Percentiles rank a stretch among this genome's conserved stretches.
These are phyloP conservation scores for Penicillium freii DNA, from an alignment of 2,329 filamentous ascomycete species.

Conservation along the genomic window DNA sequence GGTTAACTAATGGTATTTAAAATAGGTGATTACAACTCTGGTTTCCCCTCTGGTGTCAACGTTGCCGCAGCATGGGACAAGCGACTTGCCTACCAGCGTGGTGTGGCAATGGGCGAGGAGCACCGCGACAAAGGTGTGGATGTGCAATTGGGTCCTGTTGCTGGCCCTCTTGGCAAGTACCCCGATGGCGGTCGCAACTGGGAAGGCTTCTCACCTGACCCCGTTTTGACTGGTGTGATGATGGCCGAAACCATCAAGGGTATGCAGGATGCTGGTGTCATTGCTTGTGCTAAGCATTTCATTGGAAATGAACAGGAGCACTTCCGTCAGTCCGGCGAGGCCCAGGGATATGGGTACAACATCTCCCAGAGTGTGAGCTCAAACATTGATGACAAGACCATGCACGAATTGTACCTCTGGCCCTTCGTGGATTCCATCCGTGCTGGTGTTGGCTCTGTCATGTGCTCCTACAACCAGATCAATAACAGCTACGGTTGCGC, in stretches of 20 bases:
- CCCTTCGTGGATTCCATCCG: conserved; percentile 68
- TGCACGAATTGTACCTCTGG: conserved; percentile 65
- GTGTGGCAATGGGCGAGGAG: conserved; percentile 71
- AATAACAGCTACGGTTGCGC: conserved; percentile 68
- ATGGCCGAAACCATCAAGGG: conserved; percentile 73
- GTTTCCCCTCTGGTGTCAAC: conserved; percentile 75
- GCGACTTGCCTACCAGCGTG: conserved; percentile 65
- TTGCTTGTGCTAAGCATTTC: conserved; percentile 79
- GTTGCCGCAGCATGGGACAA: conserved; percentile 82
- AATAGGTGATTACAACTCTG: conserved; percentile 72
- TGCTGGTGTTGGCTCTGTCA: conserved; percentile 63
- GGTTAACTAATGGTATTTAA: neutral
- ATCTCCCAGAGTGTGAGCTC: conserved; percentile 61
- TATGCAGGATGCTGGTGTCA: conserved; percentile 76
- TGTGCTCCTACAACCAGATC: conserved; percentile 73
- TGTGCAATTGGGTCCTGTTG: conserved; percentile 72
- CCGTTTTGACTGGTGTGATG: conserved; percentile 69
- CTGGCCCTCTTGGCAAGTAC: conserved; percentile 68
- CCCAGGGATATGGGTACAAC: conserved; percentile 59
- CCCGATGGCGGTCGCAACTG: conserved; percentile 70
- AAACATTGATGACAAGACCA: conserved; percentile 62
- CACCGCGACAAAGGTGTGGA: conserved; percentile 72
- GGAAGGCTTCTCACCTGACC: conserved; percentile 68
- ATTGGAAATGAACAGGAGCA: conserved; percentile 73
- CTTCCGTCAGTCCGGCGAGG: conserved; percentile 63